phyloP scores from a whole-genome alignment of 139 green algal species.

The Mesotaenium endlicherianum region DNA sequence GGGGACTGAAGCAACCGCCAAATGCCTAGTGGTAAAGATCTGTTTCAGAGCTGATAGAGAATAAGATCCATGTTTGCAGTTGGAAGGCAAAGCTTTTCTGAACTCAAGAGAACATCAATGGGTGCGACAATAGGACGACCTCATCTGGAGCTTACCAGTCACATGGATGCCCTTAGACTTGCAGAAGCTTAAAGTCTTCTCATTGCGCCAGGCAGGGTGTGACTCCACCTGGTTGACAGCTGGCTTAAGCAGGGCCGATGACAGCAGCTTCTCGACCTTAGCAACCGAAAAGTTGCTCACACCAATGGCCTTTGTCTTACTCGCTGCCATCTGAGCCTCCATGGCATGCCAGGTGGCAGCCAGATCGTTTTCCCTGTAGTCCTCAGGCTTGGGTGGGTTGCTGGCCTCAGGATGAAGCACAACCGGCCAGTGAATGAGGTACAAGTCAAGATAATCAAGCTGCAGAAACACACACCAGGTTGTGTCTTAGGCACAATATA shows the following conservation, averaged over 20 bases:
- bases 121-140: no score
- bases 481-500: no score
- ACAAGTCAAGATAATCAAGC: slow-evolving; percentile 53
- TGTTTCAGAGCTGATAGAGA: no score
- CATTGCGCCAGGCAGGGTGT: slow-evolving; percentile 86
- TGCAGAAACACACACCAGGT: slow-evolving; percentile 33
- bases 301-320: slow-evolving; percentile 53
- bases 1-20: no score
- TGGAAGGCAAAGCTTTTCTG: no score
- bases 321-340: slow-evolving; percentile 47
- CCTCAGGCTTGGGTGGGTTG: neutral
- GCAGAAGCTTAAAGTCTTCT: slow-evolving; percentile 70
- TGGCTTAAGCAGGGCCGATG: slow-evolving; percentile 4
- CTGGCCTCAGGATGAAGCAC: neutral
- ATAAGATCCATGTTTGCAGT: no score
- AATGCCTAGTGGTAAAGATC: no score
- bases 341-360: slow-evolving; percentile 54
- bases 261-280: slow-evolving; percentile 52
- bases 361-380: slow-evolving; percentile 14
- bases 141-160: no score
- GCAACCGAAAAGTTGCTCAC: slow-evolving; percentile 56
- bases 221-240: slow-evolving; percentile 72
- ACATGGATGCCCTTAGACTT: slow-evolving; percentile 74
- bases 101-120: no score
- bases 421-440: slow-evolving; percentile 59